Conservation (phyloP, 257 asterid genomes). For the Forsythia suspensa region DNA sequence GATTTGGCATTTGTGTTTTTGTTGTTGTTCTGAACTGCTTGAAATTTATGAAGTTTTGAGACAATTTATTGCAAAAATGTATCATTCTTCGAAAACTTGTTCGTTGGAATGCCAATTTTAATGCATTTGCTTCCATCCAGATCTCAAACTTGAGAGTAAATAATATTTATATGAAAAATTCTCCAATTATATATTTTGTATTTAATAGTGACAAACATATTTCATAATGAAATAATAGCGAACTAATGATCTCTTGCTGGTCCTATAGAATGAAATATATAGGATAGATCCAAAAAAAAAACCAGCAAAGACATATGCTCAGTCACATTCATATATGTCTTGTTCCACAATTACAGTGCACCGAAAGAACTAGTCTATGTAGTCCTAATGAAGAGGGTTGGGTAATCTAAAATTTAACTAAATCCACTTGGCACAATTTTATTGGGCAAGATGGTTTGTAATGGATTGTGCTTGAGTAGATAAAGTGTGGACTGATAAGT, state of each 20-base stretch:
- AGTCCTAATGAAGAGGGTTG: neutral
- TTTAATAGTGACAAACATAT: too few relatives aligned
- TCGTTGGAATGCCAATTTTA: too few relatives aligned
- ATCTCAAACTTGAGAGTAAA: too few relatives aligned
- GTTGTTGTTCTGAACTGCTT: neutral
- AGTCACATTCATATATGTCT: neutral
- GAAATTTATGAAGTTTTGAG: neutral
- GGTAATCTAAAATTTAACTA: neutral
- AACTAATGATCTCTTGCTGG: neutral
- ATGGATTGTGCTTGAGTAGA: too few relatives aligned
- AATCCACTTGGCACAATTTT: too few relatives aligned
- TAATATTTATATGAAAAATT: too few relatives aligned
- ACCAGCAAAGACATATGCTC: neutral
- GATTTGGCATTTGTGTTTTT: neutral
- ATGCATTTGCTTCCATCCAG: too few relatives aligned
- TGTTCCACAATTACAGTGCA: neutral
- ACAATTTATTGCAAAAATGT: neutral
- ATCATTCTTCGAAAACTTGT: neutral
- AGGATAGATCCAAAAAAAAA: too few relatives aligned
- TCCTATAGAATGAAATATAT: neutral
- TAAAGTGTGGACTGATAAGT: too few relatives aligned
- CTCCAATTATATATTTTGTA: too few relatives aligned
- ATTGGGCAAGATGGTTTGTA: too few relatives aligned
- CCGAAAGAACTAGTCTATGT: neutral
- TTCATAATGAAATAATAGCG: too few relatives aligned